A percentile compares a stretch with the other conserved stretches of the same genome.
Evolutionary conservation across 176 grass and related monocot species (phyloP).

Genomic region (Puya raimondii): DNA sequence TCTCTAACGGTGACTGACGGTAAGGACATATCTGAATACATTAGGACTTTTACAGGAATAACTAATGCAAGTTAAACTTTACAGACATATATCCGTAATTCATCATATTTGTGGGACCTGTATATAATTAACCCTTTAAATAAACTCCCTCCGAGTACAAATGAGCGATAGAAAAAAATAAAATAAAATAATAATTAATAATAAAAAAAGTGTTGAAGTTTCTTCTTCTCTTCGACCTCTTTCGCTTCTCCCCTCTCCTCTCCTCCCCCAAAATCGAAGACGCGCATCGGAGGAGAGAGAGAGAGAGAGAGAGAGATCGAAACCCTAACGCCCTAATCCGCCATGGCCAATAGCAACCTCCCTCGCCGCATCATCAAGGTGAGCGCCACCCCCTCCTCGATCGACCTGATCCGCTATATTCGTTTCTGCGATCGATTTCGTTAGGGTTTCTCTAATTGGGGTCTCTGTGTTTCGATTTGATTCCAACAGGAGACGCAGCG

Average conservation of each 20-base stretch:
- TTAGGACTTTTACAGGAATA: too few species aligned
- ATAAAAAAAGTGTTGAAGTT: too few species aligned
- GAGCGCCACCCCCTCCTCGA: not conserved
- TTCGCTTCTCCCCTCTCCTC: not conserved
- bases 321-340: not conserved
- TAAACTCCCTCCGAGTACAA: too few species aligned
- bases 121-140: too few species aligned
- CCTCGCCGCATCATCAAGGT: slow-evolving; percentile 6
- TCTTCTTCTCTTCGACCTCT: not conserved
- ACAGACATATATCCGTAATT: too few species aligned
- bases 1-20: too few species aligned
- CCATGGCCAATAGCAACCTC: slow-evolving; percentile 11
- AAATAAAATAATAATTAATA: too few species aligned
- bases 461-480: not conserved
- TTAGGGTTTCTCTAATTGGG: not conserved
- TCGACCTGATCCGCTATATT: not conserved
- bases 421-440: not conserved
- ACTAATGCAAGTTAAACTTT: too few species aligned
- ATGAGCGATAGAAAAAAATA: too few species aligned
- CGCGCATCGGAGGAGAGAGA: not conserved
- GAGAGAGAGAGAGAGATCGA: not conserved
- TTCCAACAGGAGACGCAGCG: slow-evolving; percentile 17
- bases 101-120: too few species aligned
- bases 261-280: not conserved
- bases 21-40: too few species aligned